phyloP scores from a whole-genome alignment of 768 basidiomycete genomes.

The Tricholoma matsutake region DNA sequence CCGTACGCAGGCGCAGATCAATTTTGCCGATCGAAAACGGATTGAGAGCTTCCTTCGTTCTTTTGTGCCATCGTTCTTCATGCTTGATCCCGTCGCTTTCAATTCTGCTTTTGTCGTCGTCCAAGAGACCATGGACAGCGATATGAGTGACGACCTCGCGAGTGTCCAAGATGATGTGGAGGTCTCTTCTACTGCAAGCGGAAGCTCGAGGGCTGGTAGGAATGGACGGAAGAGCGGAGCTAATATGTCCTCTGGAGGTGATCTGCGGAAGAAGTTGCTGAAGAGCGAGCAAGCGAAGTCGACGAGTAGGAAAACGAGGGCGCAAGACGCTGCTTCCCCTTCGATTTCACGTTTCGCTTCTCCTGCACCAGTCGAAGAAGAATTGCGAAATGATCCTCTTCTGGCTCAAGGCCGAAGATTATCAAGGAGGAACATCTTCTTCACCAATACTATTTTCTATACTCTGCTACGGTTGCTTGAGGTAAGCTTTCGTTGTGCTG shows the following conservation, averaged over 20 bases:
- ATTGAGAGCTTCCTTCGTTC: constrained; percentile 82
- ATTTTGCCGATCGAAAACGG: constrained; percentile 66
- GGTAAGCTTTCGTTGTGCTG: constrained; percentile 43
- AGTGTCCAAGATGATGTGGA: constrained; percentile 36
- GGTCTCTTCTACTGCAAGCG: constrained; percentile 37
- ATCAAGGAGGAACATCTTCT: constrained; percentile 62
- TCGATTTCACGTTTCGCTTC: constrained; percentile 61
- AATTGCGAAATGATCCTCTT: constrained; percentile 28
- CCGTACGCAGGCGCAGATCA: constrained; percentile 75
- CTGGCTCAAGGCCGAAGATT: constrained; percentile 26
- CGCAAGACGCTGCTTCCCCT: constrained; percentile 45
- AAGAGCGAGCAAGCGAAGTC: constrained; percentile 84
- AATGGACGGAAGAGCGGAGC: constrained; percentile 24
- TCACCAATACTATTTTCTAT: constrained; percentile 89
- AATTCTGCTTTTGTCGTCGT: constrained; percentile 64
- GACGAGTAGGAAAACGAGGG: constrained; percentile 55
- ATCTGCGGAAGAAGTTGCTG: constrained; percentile 74
- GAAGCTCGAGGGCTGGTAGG: constrained; percentile 35
- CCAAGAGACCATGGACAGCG: constrained; percentile 54
- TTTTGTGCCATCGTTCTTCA: constrained; percentile 74
- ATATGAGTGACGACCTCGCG: constrained; percentile 49
- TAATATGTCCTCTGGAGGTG: constrained; percentile 41
- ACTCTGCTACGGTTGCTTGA: constrained; percentile 80
- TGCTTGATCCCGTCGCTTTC: constrained; percentile 67
- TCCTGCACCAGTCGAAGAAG: constrained; percentile 49